A percentile compares a stretch with the other conserved stretches of the same genome.
Evolutionary conservation across 345 rosid species (phyloP).

Genomic region (Diplotaxis tenuifolia): DNA sequence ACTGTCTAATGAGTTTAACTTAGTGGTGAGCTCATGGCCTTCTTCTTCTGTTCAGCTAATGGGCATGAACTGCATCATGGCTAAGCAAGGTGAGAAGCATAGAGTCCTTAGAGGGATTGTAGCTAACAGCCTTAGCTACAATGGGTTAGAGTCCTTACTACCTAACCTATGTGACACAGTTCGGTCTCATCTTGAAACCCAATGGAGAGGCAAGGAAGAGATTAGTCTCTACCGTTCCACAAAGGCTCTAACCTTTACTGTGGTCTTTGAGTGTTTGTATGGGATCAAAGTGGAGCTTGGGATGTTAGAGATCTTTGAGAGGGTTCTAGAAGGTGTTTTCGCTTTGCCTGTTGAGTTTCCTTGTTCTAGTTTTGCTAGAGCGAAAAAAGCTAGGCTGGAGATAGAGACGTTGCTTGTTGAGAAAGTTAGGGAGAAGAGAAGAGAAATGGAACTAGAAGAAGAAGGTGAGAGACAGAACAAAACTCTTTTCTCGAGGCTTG

Average conservation of each 20-base stretch:
- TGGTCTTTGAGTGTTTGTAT: constrained; percentile 63
- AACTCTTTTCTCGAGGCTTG: constrained; percentile 42
- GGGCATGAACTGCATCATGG: constrained; percentile 72
- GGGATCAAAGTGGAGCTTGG: constrained; percentile 54
- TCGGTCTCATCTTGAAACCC: constrained; percentile 40
- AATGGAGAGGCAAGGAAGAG: constrained; percentile 48
- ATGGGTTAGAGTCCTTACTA: constrained; percentile 48
- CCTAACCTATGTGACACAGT: constrained; percentile 55
- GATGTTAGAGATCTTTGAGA: constrained; percentile 53
- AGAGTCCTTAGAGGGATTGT: constrained; percentile 48
- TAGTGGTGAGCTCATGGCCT: constrained; percentile 84
- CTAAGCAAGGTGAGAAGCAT: constrained; percentile 60
- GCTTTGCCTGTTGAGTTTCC: constrained; percentile 52
- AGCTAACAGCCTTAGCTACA: constrained; percentile 42
- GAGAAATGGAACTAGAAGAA: constrained; percentile 36
- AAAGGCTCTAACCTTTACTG: constrained; percentile 49
- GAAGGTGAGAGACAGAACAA: neutral
- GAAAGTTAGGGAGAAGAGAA: constrained; percentile 49
- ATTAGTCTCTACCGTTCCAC: constrained; percentile 53
- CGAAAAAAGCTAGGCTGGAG: constrained; percentile 62
- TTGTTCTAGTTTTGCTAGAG: constrained; percentile 55
- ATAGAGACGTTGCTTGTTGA: constrained; percentile 40
- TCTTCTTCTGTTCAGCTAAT: constrained; percentile 63
- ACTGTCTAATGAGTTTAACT: constrained; percentile 66
- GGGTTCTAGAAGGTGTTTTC: constrained; percentile 69